Percentiles rank a stretch among this genome's conserved stretches.
phyloP scores from a whole-genome alignment of 2,329 filamentous ascomycete species.

The Neofusicoccum sp. region DNA sequence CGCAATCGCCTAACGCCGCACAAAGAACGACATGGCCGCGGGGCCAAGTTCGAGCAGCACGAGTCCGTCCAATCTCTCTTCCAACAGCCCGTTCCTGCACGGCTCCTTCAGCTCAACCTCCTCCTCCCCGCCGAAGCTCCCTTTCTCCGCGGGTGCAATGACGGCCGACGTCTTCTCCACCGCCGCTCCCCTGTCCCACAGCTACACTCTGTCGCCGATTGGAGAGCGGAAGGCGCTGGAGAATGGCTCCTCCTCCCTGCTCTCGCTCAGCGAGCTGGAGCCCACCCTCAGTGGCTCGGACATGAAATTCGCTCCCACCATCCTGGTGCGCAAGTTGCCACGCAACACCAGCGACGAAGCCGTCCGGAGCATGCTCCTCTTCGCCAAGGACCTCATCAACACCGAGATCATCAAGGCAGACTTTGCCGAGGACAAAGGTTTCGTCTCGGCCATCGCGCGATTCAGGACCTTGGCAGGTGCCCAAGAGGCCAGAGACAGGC shows the following conservation, averaged over 20 bases:
- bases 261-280: slow-evolving; percentile 37
- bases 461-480: slow-evolving; percentile 59
- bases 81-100: slow-evolving; percentile 38
- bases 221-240: slow-evolving; percentile 41
- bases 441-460: slow-evolving; percentile 57
- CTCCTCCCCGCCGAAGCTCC: slow-evolving; percentile 38
- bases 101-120: slow-evolving; percentile 40
- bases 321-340: slow-evolving; percentile 60
- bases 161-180: slow-evolving; percentile 41
- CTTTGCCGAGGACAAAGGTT: slow-evolving; percentile 57
- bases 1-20: background rate
- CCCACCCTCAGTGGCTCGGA: slow-evolving; percentile 26
- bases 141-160: slow-evolving; percentile 37
- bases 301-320: slow-evolving; percentile 27
- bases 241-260: slow-evolving; percentile 34
- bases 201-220: slow-evolving; percentile 41
- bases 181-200: slow-evolving; percentile 28
- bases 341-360: slow-evolving; percentile 58
- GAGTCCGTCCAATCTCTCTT: slow-evolving; percentile 39
- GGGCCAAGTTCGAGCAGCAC: slow-evolving; percentile 43
- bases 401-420: slow-evolving; percentile 55
- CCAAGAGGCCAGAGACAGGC: slow-evolving; percentile 57
- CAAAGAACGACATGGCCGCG: slow-evolving; percentile 33
- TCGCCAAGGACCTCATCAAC: slow-evolving; percentile 62
- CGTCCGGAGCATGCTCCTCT: slow-evolving; percentile 63